phyloP scores from a whole-genome alignment of 495 filamentous ascomycete genomes.

The Tuber melanosporum region DNA sequence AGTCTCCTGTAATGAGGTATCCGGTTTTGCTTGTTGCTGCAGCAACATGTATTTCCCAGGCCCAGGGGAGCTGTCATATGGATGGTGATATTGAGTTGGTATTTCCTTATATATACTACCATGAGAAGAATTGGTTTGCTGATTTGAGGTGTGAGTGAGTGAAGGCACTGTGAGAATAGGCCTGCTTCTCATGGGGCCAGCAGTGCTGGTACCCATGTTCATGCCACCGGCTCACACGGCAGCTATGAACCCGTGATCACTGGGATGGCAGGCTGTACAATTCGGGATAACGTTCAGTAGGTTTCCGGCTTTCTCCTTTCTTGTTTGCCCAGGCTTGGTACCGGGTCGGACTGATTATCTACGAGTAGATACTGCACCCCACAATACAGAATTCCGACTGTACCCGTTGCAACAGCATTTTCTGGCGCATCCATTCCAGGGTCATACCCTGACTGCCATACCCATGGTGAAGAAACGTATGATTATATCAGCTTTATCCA shows the following conservation, averaged over 20 bases:
- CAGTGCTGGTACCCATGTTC: background rate
- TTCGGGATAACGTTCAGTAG: conserved; percentile 34
- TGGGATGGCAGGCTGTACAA: conserved; percentile 28
- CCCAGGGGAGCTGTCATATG: too few relatives aligned
- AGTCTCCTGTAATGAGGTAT: background rate
- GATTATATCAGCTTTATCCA: conserved; percentile 16
- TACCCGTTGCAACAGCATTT: conserved; percentile 38
- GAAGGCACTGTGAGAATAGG: too few relatives aligned
- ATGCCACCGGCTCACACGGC: background rate
- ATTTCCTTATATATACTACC: too few relatives aligned
- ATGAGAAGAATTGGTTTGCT: too few relatives aligned
- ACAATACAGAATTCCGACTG: conserved; percentile 34
- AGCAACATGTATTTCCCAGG: background rate
- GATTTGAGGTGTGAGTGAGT: too few relatives aligned
- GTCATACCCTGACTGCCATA: conserved; percentile 51
- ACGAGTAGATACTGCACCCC: conserved; percentile 43
- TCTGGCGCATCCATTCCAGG: conserved; percentile 44
- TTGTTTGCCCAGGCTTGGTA: background rate
- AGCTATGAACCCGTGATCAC: conserved; percentile 7
- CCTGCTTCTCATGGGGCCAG: too few relatives aligned
- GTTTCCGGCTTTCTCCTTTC: background rate
- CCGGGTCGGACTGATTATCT: background rate
- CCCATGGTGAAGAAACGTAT: conserved; percentile 48
- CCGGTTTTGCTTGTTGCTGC: background rate
- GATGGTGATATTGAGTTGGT: too few relatives aligned